Conservation (phyloP, 2,329 filamentous ascomycete genomes). For the Fusarium algeriense region DNA sequence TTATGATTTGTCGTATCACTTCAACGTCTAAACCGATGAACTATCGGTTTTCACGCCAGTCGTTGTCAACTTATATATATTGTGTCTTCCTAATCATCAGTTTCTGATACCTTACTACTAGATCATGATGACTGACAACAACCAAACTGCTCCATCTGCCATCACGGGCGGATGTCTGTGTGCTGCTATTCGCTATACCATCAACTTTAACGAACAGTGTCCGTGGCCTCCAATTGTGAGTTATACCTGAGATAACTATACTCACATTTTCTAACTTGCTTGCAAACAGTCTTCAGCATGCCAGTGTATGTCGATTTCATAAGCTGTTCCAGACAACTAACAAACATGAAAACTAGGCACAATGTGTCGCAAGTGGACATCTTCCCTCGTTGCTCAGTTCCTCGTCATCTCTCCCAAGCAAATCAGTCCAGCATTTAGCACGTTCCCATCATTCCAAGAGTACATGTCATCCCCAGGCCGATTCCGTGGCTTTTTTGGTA, state of each 20-base stretch:
- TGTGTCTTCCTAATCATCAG: background rate
- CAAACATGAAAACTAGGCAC: conserved; percentile 15
- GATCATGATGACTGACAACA: background rate
- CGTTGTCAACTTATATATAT: background rate
- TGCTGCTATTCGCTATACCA: conserved; percentile 15
- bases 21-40: background rate
- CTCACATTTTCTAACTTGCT: background rate
- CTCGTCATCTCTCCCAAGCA: conserved; percentile 18
- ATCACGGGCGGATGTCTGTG: conserved; percentile 29
- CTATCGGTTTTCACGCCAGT: background rate
- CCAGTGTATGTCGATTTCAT: conserved; percentile 8
- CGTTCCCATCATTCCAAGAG: conserved; percentile 16
- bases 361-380: conserved; percentile 36
- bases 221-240: conserved; percentile 18
- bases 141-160: background rate
- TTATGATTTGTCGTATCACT: background rate
- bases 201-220: conserved; percentile 11
- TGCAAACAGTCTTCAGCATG: conserved; percentile 20
- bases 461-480: conserved; percentile 18
- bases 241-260: background rate
- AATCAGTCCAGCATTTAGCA: conserved; percentile 1
- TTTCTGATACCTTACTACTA: too few relatives aligned
- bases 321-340: background rate
- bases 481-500: conserved; percentile 24
- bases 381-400: conserved; percentile 27